These are phyloP conservation scores for Boletus pseudo-olivaceus DNA, from an alignment of 768 basidiomycete species.

Conservation along the genomic window DNA sequence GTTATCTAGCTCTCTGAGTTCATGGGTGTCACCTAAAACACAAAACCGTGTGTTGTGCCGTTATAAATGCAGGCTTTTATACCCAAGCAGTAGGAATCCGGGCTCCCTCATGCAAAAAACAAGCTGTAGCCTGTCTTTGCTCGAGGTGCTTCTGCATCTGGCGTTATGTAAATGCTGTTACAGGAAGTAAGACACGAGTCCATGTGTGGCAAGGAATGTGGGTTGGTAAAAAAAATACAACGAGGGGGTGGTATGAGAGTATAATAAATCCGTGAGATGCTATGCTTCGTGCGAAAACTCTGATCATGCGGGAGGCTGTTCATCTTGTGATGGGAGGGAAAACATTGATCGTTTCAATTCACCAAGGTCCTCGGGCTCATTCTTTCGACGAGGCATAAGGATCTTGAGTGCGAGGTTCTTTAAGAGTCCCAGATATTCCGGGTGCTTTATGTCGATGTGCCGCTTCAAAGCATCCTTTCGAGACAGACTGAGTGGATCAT, in stretches of 20 bases:
- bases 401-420: not conserved
- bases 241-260: not conserved
- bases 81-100: no score
- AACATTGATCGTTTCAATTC: not conserved
- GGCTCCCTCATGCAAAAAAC: no score
- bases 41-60: no score
- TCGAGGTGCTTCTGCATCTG: no score
- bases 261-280: not conserved
- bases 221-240: not conserved
- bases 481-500: not conserved
- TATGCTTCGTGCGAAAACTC: not conserved
- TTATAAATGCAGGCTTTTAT: no score
- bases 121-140: no score
- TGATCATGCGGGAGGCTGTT: not conserved
- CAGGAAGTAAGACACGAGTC: not conserved
- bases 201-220: not conserved
- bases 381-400: not conserved
- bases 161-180: not conserved
- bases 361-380: not conserved
- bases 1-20: no score
- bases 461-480: slow-evolving; percentile 3
- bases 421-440: not conserved
- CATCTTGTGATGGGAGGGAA: not conserved
- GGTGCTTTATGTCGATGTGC: not conserved
- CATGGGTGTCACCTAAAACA: no score